Evolutionary conservation across 192 early-diverging fungal genomes (phyloP).

Genomic region (Phlyctochytrium planicorne): DNA sequence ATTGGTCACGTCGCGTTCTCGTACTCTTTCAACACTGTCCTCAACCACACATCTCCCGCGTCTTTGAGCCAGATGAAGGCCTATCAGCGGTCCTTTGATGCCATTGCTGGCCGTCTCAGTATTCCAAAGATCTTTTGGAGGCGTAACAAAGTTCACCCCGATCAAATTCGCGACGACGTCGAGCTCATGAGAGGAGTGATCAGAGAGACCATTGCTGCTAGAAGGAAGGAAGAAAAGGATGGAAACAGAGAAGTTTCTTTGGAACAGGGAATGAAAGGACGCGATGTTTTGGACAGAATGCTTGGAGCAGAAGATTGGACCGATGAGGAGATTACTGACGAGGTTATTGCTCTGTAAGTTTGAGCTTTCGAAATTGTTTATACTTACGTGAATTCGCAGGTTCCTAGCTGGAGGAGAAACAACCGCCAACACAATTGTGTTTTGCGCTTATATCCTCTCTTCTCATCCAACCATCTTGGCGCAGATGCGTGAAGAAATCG

Average conservation of each 20-base stretch:
- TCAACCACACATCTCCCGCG: background rate
- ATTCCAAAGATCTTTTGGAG: background rate
- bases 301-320: slow-evolving; percentile 23
- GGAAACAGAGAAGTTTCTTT: background rate
- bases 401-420: slow-evolving; percentile 41
- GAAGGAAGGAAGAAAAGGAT: background rate
- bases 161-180: background rate
- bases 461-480: slow-evolving; percentile 19
- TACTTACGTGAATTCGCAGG: no score
- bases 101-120: background rate
- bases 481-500: background rate
- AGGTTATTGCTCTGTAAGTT: slow-evolving; percentile 41
- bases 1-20: background rate
- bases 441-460: slow-evolving; percentile 14
- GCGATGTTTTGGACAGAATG: slow-evolving; percentile 44
- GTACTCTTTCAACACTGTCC: background rate
- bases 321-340: slow-evolving; percentile 39
- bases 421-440: slow-evolving; percentile 40
- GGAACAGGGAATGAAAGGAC: background rate
- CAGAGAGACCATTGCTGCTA: background rate
- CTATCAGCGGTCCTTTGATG: background rate
- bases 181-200: background rate
- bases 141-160: background rate
- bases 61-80: background rate
- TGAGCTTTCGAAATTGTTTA: no score